A percentile compares a stretch with the other conserved stretches of the same genome.
Evolutionary conservation across 129 eudicot species (phyloP).

Genomic region (Arctium lappa): DNA sequence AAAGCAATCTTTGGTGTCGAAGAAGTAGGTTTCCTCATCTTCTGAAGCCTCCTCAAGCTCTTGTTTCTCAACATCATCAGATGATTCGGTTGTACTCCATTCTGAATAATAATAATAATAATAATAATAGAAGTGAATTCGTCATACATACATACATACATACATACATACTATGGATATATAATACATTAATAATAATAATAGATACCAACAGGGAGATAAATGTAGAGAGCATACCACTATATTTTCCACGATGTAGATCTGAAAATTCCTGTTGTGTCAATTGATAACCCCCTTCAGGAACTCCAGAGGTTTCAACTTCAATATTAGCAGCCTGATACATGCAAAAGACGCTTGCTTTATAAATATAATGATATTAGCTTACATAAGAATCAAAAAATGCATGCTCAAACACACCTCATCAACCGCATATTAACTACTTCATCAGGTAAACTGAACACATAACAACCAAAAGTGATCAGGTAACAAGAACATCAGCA

Average conservation of each 20-base stretch:
- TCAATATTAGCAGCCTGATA: constrained; percentile 70
- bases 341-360: constrained; percentile 20
- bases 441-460: constrained; percentile 8
- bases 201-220: not conserved
- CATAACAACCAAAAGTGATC: constrained; percentile 10
- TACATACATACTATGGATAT: not conserved
- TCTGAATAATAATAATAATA: constrained; percentile 31
- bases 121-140: not conserved
- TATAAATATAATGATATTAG: not conserved
- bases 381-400: not conserved
- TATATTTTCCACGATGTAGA: constrained; percentile 49
- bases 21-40: constrained; percentile 67
- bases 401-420: not conserved
- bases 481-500: not conserved
- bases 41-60: constrained; percentile 72
- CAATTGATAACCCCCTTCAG: constrained; percentile 51
- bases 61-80: constrained; percentile 75
- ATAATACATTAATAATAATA: not conserved
- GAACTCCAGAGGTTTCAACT: constrained; percentile 58
- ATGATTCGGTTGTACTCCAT: constrained; percentile 82
- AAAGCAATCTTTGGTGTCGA: constrained; percentile 60
- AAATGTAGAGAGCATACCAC: constrained; percentile 37
- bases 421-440: constrained; percentile 1
- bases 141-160: not conserved
- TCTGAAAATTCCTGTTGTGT: constrained; percentile 43